Evolutionary conservation across 345 rosid genomes (phyloP), one percentile per base, ranked within the genome.

Genomic region (Syzygium aromaticum): DNA sequence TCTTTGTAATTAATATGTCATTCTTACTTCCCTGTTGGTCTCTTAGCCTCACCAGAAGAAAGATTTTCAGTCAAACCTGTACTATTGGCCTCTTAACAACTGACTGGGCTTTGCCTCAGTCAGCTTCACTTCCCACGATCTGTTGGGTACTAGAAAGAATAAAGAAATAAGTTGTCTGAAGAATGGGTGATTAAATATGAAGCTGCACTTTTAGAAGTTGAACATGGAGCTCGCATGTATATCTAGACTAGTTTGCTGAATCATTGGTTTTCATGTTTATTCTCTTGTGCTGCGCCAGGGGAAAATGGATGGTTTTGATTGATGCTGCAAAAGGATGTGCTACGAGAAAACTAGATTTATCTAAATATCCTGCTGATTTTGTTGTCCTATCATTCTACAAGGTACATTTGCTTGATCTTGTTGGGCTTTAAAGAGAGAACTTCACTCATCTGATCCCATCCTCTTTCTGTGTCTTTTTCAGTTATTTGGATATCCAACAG

Each of bases 401-500:
- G 97, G 97, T 93, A 78, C 11, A 59, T 84, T 33, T 57, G 51
- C 82, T 25, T 12, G 49, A 38, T 51, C 85, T 43, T 85, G 54
- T 88, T 38, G 59, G 89, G 38, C 40, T 22, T 85, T 51, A 21
- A 84, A 82, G 84, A 63, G 38, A 85, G 46, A 73, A 38, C 21
- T 57, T 23, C 86, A 67, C 56, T 21, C 77, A 54, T 59, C 80
- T 84, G 80, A 28, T 64, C 54, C 84, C 80, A 87, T 63, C 56
- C 84, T 78, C 87, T 77, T 49, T 30, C 17, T 88, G 89, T 46
- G 51, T 89, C 85, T 87, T 84, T 52, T 92, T 89, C 86, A 97
- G 99, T 88, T 97, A 89, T 96, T 97, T 92, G 99, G 99, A 86
- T 97, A 97, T 92, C 99, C 99, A 88, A 97, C 99, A 88, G 99